These are phyloP conservation scores for Apiospora sp. DNA, from an alignment of 2,329 filamentous ascomycete species.

Conservation along the genomic window DNA sequence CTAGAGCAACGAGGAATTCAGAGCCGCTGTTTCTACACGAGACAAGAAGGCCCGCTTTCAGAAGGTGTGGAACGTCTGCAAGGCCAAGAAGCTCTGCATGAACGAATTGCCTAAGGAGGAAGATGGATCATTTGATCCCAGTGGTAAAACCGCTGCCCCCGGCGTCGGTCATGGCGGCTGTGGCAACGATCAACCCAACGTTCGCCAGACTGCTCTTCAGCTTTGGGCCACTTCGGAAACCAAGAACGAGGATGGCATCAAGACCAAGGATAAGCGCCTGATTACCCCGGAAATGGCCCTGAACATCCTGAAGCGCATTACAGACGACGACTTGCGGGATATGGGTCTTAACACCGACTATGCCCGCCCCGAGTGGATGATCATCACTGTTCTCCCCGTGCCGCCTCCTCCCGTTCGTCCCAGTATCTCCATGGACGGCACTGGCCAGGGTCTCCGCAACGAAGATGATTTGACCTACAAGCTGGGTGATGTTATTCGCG, in stretches of 20 bases:
- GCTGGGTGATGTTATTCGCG: slow-evolving; percentile 95
- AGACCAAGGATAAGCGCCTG: slow-evolving; percentile 78
- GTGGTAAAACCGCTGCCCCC: slow-evolving; percentile 60
- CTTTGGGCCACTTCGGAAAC: slow-evolving; percentile 80
- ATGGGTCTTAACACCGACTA: slow-evolving; percentile 96
- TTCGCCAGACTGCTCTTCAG: slow-evolving; percentile 86
- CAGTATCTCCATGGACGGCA: slow-evolving; percentile 96
- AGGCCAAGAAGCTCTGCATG: slow-evolving; percentile 86
- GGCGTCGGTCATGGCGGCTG: slow-evolving; percentile 84
- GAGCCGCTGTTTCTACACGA: slow-evolving; percentile 80
- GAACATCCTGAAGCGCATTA: slow-evolving; percentile 86
- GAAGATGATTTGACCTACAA: slow-evolving; percentile 99
- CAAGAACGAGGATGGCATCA: slow-evolving; percentile 78
- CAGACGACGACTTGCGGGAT: slow-evolving; percentile 79
- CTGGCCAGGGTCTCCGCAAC: slow-evolving; percentile 88
- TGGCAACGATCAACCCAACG: slow-evolving; percentile 87
- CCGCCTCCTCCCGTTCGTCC: slow-evolving; percentile 95
- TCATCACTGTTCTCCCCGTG: slow-evolving; percentile 92
- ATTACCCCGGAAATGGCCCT: slow-evolving; percentile 87
- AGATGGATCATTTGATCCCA: slow-evolving; percentile 71
- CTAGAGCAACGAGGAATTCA: slow-evolving; percentile 85
- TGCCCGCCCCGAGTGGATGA: slow-evolving; percentile 97
- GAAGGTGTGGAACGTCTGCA: slow-evolving; percentile 89
- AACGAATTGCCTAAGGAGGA: slow-evolving; percentile 77
- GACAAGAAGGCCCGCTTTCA: slow-evolving; percentile 96